These are phyloP conservation scores for Phytopythium helicoides DNA, from an alignment of 352 stramenopile genomes.

Conservation along the genomic window DNA sequence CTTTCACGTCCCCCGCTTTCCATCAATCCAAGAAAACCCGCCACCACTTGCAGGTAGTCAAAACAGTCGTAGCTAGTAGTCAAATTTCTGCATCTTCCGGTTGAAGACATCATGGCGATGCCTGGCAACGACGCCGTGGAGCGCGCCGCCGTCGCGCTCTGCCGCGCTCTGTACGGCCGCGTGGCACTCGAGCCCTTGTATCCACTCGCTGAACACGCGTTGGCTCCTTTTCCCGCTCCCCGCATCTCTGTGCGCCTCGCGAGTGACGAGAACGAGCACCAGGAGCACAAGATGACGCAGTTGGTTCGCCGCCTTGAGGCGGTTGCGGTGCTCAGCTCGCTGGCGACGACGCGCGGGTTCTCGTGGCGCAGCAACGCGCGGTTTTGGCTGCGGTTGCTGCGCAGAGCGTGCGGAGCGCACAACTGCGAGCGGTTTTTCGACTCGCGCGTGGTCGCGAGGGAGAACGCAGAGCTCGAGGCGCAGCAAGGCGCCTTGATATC, in stretches of 20 bases:
- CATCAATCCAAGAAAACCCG: too few species aligned
- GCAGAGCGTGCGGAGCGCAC: constrained; percentile 2
- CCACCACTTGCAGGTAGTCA: constrained; percentile 1
- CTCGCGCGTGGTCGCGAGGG: not conserved
- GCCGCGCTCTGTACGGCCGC: constrained; percentile 9
- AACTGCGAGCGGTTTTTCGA: constrained; percentile 10
- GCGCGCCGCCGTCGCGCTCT: constrained; percentile 15
- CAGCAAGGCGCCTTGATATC: too few species aligned
- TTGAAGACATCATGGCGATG: constrained; percentile 7
- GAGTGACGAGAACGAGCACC: not conserved
- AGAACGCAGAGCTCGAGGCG: not conserved
- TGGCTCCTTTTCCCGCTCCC: not conserved
- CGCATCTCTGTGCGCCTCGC: constrained; percentile 15
- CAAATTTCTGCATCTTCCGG: too few species aligned
- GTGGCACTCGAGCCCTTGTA: constrained; percentile 12
- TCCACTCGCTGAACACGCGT: too few species aligned
- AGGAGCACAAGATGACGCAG: not conserved
- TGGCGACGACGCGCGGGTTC: constrained; percentile 20
- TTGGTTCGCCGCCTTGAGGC: constrained; percentile 16
- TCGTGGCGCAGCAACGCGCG: constrained; percentile 26
- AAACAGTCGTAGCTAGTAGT: not conserved
- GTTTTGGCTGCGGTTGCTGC: constrained; percentile 31
- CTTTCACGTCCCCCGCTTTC: too few species aligned
- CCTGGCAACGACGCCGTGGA: constrained; percentile 6
- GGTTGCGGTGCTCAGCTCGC: constrained; percentile 21